Conservation (phyloP, 257 asterid genomes). For the Nicotiana tomentosiformis region DNA sequence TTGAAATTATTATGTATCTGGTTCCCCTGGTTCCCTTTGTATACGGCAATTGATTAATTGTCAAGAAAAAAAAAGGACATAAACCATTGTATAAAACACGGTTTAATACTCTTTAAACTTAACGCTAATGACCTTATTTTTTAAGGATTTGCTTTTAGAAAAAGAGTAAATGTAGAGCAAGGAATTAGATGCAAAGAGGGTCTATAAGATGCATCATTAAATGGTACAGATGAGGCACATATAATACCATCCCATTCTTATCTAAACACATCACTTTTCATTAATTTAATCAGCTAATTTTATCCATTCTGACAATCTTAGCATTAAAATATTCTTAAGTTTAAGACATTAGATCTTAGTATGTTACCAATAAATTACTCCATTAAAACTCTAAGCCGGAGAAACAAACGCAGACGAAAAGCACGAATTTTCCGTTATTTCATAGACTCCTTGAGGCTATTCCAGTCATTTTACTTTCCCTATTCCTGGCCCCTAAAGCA, state of each 20-base stretch:
- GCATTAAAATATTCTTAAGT: background rate
- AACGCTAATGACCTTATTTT: background rate
- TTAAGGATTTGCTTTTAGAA: background rate
- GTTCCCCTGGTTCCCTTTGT: background rate
- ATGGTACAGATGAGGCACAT: background rate
- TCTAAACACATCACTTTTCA: background rate
- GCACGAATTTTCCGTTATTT: constrained; percentile 24
- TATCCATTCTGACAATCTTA: background rate
- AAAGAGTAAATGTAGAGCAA: background rate
- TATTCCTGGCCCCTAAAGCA: constrained; percentile 16
- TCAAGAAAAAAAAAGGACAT: background rate
- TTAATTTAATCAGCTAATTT: background rate
- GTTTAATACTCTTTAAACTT: background rate
- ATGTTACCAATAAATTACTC: background rate
- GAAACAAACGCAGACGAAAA: background rate
- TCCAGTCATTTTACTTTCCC: constrained; percentile 22
- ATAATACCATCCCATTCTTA: background rate
- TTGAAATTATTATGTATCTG: background rate
- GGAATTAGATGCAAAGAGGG: background rate
- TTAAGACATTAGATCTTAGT: background rate
- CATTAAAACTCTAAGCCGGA: background rate
- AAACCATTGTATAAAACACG: background rate
- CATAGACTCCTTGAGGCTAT: constrained; percentile 24
- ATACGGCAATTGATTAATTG: background rate
- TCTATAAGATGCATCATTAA: background rate